Percentiles rank a stretch among this genome's conserved stretches.
phyloP scores from a whole-genome alignment of 2,329 filamentous ascomycete genomes.

The Escovopsis sp. region DNA sequence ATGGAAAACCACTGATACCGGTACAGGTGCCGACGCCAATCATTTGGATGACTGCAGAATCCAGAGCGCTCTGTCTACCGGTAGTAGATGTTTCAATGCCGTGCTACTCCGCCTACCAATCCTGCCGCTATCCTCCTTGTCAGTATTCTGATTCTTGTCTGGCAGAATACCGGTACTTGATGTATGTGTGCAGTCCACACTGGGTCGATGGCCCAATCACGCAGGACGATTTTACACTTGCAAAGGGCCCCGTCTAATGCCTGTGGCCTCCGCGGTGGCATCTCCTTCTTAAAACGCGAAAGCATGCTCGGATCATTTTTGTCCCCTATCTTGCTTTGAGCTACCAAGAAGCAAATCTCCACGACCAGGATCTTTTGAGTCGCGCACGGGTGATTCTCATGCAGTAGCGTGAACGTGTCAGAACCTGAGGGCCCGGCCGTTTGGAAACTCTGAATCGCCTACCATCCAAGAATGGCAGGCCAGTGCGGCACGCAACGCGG shows the following conservation, averaged over 20 bases:
- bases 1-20: no score
- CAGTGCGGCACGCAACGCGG: neutral
- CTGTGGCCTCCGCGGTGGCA: neutral
- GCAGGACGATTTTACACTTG: slow-evolving; percentile 5
- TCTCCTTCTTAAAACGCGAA: neutral
- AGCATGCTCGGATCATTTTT: no score
- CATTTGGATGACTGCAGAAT: neutral
- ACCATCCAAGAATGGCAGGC: neutral
- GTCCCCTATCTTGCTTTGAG: no score
- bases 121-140: slow-evolving; percentile 2
- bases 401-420: slow-evolving; percentile 4
- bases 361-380: slow-evolving; percentile 5
- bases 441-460: slow-evolving; percentile 2
- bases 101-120: slow-evolving; percentile 1
- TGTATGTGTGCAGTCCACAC: no score
- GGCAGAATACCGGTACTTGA: slow-evolving; percentile 1
- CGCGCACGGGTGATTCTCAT: slow-evolving; percentile 5
- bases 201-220: neutral
- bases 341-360: neutral
- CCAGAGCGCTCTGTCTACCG: neutral
- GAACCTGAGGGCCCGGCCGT: slow-evolving; percentile 3
- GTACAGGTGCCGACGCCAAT: neutral
- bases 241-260: slow-evolving; percentile 3
- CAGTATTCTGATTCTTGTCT: slow-evolving; percentile 4
- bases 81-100: neutral